These are phyloP conservation scores for Diatrype stigma DNA, from an alignment of 2,329 filamentous ascomycete species.

Conservation along the genomic window DNA sequence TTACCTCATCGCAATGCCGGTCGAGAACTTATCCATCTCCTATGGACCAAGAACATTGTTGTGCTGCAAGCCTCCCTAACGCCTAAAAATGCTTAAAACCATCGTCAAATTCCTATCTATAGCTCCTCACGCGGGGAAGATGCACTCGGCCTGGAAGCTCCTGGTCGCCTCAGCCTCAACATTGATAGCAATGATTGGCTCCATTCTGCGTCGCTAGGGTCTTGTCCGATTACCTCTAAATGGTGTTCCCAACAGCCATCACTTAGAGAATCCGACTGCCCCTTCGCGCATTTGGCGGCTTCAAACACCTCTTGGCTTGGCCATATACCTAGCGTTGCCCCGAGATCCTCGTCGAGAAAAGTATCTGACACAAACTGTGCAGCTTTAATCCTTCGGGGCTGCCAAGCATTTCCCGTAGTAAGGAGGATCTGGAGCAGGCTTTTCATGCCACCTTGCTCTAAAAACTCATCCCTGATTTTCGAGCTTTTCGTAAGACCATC, in stretches of 20 bases:
- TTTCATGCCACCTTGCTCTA: constrained; percentile 49
- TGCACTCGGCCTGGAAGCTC: background rate
- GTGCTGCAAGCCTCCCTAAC: background rate
- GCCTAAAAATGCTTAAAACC: background rate
- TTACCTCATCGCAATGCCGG: background rate
- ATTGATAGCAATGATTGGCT: constrained; percentile 29
- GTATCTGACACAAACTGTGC: constrained; percentile 59
- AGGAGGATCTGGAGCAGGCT: constrained; percentile 38
- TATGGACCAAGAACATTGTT: background rate
- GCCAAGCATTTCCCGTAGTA: constrained; percentile 39
- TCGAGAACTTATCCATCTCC: background rate
- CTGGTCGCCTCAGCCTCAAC: constrained; percentile 12
- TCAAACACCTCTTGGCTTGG: constrained; percentile 34
- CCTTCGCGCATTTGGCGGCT: constrained; percentile 32
- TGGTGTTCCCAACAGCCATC: constrained; percentile 59
- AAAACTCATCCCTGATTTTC: constrained; percentile 50
- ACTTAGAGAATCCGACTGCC: constrained; percentile 26
- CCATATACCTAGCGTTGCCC: constrained; percentile 55
- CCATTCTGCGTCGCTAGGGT: constrained; percentile 33
- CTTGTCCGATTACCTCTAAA: constrained; percentile 24
- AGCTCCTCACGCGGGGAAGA: constrained; percentile 10
- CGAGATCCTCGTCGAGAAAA: constrained; percentile 64
- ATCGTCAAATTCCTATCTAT: background rate
- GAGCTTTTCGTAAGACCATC: constrained; percentile 53
- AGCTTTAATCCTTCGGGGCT: constrained; percentile 47